phyloP scores from a whole-genome alignment of 1,284 basidiomycete genomes.

The Sporisorium graminicola region DNA sequence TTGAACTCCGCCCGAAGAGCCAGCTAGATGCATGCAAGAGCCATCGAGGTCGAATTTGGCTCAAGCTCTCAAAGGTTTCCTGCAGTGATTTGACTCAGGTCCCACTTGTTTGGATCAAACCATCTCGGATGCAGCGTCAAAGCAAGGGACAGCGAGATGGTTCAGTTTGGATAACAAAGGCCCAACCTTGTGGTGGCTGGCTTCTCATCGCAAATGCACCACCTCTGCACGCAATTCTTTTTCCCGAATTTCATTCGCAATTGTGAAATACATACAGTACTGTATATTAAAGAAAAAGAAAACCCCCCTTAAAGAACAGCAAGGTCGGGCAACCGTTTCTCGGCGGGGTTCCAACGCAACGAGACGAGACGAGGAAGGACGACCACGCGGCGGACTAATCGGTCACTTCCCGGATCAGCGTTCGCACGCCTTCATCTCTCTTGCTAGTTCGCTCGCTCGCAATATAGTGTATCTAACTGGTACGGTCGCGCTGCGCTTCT shows the following conservation, averaged over 20 bases:
- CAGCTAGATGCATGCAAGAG: too few relatives aligned
- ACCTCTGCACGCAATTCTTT: neutral
- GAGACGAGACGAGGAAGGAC: too few relatives aligned
- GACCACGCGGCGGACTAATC: too few relatives aligned
- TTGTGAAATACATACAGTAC: too few relatives aligned
- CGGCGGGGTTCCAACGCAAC: too few relatives aligned
- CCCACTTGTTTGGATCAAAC: slow-evolving; percentile 1
- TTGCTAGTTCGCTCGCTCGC: too few relatives aligned
- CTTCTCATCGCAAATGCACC: slow-evolving; percentile 1
- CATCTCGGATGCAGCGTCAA: slow-evolving; percentile 5
- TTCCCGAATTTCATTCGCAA: neutral
- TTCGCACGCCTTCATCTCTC: neutral
- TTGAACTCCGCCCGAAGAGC: too few relatives aligned
- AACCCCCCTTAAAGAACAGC: too few relatives aligned
- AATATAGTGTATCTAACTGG: too few relatives aligned
- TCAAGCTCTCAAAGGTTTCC: neutral
- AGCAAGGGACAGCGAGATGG: slow-evolving; percentile 3
- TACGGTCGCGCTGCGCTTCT: neutral
- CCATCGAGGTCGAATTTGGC: neutral
- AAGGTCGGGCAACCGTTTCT: too few relatives aligned
- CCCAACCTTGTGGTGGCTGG: neutral
- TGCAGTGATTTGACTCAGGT: neutral
- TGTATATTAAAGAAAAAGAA: neutral
- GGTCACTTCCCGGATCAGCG: too few relatives aligned
- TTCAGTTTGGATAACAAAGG: neutral